Evolutionary conservation across 2,329 filamentous ascomycete genomes (phyloP).

Genomic region (Claviceps purpurea): DNA sequence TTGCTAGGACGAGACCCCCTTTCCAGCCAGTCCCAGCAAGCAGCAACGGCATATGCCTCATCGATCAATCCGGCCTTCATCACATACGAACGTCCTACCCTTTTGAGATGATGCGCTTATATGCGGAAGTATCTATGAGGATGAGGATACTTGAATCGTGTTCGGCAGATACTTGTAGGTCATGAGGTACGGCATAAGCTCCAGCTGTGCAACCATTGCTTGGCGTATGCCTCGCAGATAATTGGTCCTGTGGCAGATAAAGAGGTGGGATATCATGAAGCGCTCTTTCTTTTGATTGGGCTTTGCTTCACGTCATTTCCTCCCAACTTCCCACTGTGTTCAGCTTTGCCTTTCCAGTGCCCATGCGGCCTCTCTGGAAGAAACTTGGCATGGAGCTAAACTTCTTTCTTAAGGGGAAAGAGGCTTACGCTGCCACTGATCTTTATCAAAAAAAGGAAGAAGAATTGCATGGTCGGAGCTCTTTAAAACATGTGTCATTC

Average conservation of each 20-base stretch:
- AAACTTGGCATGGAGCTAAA: not conserved
- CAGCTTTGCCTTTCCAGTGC: not conserved
- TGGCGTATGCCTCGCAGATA: not conserved
- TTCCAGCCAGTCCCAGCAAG: not conserved
- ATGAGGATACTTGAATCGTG: not conserved
- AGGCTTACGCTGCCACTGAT: too few relatives aligned
- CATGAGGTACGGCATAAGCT: not conserved
- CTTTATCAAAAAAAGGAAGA: too few relatives aligned
- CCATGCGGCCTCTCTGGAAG: not conserved
- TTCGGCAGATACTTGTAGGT: conserved; percentile 1
- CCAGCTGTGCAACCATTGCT: conserved; percentile 1
- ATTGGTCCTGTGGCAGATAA: not conserved
- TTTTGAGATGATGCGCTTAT: not conserved
- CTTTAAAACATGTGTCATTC: too few relatives aligned
- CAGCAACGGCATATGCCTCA: not conserved
- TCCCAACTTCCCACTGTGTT: not conserved
- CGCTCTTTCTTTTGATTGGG: not conserved
- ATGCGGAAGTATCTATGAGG: not conserved
- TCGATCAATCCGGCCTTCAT: not conserved
- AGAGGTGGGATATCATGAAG: not conserved
- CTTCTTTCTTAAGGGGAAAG: too few relatives aligned
- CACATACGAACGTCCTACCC: not conserved
- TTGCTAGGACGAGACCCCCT: not conserved
- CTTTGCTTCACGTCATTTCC: not conserved
- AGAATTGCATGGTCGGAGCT: too few relatives aligned